These are phyloP conservation scores for Fraxinus angustifolia DNA, from an alignment of 305 asterid species.

Conservation along the genomic window DNA sequence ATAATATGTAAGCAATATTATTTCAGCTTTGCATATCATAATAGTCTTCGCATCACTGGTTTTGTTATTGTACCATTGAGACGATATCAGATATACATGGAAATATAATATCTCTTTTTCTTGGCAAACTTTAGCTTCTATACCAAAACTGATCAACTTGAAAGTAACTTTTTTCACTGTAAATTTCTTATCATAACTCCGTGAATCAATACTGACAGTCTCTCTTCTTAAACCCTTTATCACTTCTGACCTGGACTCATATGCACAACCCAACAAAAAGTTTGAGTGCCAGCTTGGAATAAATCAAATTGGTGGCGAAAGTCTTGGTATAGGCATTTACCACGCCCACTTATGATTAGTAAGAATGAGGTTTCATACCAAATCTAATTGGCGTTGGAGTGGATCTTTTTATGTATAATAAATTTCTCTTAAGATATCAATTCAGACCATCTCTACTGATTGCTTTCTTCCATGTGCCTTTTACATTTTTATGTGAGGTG, in stretches of 20 bases:
- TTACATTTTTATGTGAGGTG: not conserved
- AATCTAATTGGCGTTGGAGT: not conserved
- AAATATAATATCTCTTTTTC: not conserved
- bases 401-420: not conserved
- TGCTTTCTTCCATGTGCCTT: not conserved
- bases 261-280: not conserved
- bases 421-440: not conserved
- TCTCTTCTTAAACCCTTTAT: not conserved
- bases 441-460: not conserved
- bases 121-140: not conserved
- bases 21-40: not conserved
- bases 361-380: not conserved
- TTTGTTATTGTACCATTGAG: not conserved
- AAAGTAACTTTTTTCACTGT: not conserved
- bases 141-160: not conserved
- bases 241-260: not conserved
- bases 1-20: constrained; percentile 41
- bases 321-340: not conserved
- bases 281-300: not conserved
- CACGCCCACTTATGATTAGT: not conserved
- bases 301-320: not conserved
- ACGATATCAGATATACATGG: not conserved
- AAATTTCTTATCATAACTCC: not conserved
- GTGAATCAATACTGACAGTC: not conserved
- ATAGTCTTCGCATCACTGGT: not conserved